phyloP scores from a whole-genome alignment of 2,329 filamentous ascomycete species.

The Colletotrichum chlorophyti region DNA sequence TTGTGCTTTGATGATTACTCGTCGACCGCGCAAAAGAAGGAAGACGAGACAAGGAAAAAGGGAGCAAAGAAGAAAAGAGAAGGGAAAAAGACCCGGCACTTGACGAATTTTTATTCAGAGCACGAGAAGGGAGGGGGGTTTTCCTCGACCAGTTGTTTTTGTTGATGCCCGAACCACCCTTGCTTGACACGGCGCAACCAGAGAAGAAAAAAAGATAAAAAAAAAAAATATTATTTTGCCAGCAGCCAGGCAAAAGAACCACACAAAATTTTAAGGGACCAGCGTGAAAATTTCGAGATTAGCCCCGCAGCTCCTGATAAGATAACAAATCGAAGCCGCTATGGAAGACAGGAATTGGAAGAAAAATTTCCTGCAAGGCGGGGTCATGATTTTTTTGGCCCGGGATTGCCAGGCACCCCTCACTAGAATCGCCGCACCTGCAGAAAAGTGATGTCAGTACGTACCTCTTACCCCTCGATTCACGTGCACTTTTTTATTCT shows the following conservation, averaged over 20 bases:
- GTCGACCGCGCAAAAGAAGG: constrained; percentile 21
- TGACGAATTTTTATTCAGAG: constrained; percentile 27
- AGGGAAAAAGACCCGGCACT: constrained; percentile 25
- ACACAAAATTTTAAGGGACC: constrained; percentile 28
- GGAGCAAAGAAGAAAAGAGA: constrained; percentile 19
- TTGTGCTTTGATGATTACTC: constrained; percentile 27
- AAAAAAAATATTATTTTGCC: not conserved
- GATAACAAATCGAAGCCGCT: constrained; percentile 19
- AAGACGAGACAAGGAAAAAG: constrained; percentile 7
- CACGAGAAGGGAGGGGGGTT: not conserved
- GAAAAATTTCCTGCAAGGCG: constrained; percentile 27
- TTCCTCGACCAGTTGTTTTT: constrained; percentile 14
- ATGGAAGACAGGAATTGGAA: not conserved
- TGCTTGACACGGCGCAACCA: constrained; percentile 11
- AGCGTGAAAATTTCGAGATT: constrained; percentile 29
- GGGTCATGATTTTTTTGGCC: too few relatives aligned
- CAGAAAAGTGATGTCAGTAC: constrained; percentile 5
- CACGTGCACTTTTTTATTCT: constrained; percentile 11
- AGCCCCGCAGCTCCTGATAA: constrained; percentile 27
- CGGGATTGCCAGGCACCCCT: constrained; percentile 23
- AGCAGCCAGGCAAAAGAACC: not conserved
- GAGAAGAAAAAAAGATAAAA: not conserved
- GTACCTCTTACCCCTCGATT: constrained; percentile 21
- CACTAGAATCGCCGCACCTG: not conserved
- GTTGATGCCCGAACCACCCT: constrained; percentile 26